phyloP scores from a whole-genome alignment of 371 early-diverging fungal genomes.

The Mucor velutinosus region DNA sequence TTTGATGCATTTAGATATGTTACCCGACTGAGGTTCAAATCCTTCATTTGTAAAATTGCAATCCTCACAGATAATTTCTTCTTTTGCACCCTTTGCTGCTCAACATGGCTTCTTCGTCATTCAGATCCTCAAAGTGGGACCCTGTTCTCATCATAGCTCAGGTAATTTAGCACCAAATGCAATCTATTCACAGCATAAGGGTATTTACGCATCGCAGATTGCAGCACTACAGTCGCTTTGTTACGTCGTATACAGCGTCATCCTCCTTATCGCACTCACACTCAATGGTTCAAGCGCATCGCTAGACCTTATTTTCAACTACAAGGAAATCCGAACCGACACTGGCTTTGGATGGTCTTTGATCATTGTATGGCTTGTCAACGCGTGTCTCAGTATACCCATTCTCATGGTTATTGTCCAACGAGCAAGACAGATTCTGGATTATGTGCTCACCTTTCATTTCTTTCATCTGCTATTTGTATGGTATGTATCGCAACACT shows the following conservation, averaged over 20 bases:
- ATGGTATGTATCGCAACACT: conserved; percentile 56
- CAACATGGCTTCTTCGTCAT: conserved; percentile 32
- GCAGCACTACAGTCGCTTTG: conserved; percentile 62
- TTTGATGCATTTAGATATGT: no score
- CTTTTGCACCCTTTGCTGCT: not conserved
- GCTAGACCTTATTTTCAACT: conserved; percentile 68
- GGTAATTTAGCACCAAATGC: conserved; percentile 15
- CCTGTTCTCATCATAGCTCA: conserved; percentile 50
- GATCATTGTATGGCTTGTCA: conserved; percentile 66
- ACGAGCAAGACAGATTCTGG: conserved; percentile 78
- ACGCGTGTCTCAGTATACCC: conserved; percentile 54
- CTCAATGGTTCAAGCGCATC: conserved; percentile 68
- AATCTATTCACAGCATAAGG: not conserved
- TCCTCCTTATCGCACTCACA: conserved; percentile 56
- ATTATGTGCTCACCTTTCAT: conserved; percentile 80
- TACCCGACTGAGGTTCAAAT: not conserved
- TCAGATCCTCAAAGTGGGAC: conserved; percentile 53
- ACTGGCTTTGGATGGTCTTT: conserved; percentile 78
- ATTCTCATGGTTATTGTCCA: conserved; percentile 72
- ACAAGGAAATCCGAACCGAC: conserved; percentile 64
- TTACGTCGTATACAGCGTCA: conserved; percentile 63
- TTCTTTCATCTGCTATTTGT: conserved; percentile 67
- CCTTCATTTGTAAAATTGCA: not conserved
- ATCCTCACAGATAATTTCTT: not conserved
- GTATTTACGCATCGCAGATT: conserved; percentile 36